These are phyloP conservation scores for Arachis monticola DNA, from an alignment of 331 rosid genomes.

Conservation along the genomic window DNA sequence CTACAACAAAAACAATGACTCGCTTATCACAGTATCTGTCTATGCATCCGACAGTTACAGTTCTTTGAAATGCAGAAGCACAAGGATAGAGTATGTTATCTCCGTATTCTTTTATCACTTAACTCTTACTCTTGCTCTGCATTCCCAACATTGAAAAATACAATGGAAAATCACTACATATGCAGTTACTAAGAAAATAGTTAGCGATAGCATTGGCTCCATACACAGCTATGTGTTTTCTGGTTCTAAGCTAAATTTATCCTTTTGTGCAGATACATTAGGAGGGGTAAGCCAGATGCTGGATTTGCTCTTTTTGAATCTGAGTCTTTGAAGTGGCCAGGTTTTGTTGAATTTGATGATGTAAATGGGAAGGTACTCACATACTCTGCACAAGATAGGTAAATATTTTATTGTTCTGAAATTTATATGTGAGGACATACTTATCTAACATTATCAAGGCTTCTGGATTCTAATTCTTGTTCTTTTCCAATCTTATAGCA, in stretches of 20 bases:
- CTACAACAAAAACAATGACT: constrained; percentile 93
- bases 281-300: constrained; percentile 94
- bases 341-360: constrained; percentile 98
- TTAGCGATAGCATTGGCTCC: constrained; percentile 3
- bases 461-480: constrained; percentile 36
- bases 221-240: constrained; percentile 22
- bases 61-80: constrained; percentile 97
- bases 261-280: constrained; percentile 68
- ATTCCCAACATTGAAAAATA: not conserved
- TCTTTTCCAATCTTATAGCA: constrained; percentile 49
- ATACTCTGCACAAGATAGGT: constrained; percentile 96
- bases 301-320: constrained; percentile 98
- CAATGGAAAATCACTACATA: constrained; percentile 1
- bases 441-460: constrained; percentile 32
- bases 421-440: constrained; percentile 11
- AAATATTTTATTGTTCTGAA: constrained; percentile 27
- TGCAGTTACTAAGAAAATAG: constrained; percentile 14
- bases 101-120: constrained; percentile 22
- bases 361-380: constrained; percentile 99
- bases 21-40: constrained; percentile 96
- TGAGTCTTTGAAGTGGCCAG: constrained; percentile 96
- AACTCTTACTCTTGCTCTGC: not conserved
- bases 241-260: constrained; percentile 36
- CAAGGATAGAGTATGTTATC: constrained; percentile 86
- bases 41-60: constrained; percentile 99